A percentile compares a stretch with the other conserved stretches of the same genome.
Conservation (phyloP, 163 green algal species). For the Picocystis sp. region DNA sequence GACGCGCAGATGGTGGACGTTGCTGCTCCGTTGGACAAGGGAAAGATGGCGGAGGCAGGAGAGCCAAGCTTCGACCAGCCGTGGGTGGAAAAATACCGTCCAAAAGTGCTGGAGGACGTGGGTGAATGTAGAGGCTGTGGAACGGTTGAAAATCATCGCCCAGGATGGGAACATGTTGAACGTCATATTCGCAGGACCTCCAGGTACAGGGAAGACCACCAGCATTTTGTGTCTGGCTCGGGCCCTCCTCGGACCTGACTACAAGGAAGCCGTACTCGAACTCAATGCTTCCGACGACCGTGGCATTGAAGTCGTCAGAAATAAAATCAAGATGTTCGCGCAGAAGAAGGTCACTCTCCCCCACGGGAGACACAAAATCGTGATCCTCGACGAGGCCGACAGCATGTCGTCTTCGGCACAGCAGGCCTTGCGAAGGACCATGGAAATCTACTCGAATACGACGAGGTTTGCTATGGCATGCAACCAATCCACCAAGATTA, state of each 20-base stretch:
- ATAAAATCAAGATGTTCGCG: conserved; percentile 99
- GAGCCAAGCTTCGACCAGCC: conserved; percentile 10
- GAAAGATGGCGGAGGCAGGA: no score
- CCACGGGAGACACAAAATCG: conserved; percentile 80
- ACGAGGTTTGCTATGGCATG: conserved; percentile 95
- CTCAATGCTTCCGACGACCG: conserved; percentile 95
- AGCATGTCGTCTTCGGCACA: conserved; percentile 87
- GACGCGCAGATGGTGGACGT: no score
- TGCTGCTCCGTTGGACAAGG: no score
- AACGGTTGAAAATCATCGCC: conserved; percentile 71
- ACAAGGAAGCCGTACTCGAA: conserved; percentile 85
- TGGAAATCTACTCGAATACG: conserved; percentile 90
- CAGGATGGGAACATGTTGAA: conserved; percentile 95
- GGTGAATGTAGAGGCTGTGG: conserved; percentile 89
- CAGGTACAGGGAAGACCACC: conserved; percentile 96
- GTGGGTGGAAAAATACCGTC: conserved; percentile 94
- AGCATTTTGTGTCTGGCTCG: conserved; percentile 77
- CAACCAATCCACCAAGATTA: conserved; percentile 91
- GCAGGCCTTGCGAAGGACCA: conserved; percentile 93
- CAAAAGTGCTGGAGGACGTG: conserved; percentile 68
- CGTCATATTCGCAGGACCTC: conserved; percentile 84
- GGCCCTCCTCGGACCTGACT: conserved; percentile 63
- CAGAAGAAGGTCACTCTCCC: conserved; percentile 91
- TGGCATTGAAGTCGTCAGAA: conserved; percentile 96
- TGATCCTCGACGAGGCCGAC: conserved; percentile 96